Percentiles rank a stretch among this genome's conserved stretches.
phyloP scores from a whole-genome alignment of 2,329 filamentous ascomycete genomes.

The Penicillium sp. region DNA sequence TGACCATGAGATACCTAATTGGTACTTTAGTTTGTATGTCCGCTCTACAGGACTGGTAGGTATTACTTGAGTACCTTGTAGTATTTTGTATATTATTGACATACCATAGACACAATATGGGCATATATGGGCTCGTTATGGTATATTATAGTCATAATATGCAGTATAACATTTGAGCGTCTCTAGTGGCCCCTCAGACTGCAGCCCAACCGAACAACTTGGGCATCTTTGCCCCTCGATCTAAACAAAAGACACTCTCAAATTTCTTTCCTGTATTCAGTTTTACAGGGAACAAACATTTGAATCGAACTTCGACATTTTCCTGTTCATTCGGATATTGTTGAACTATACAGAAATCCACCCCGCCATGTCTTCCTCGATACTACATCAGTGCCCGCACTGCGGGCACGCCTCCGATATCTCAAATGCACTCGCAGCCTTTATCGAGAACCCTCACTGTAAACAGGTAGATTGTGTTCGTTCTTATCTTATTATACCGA shows the following conservation, averaged over 20 bases:
- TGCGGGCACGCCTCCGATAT: conserved; percentile 42
- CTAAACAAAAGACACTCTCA: not conserved
- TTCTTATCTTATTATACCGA: conserved; percentile 20
- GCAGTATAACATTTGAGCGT: not conserved
- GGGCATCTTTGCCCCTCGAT: conserved; percentile 15
- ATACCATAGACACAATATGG: not conserved
- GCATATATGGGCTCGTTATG: not conserved
- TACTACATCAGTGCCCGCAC: conserved; percentile 41
- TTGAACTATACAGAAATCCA: not conserved
- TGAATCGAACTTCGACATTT: not conserved
- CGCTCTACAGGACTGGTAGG: not conserved
- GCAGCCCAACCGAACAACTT: conserved; percentile 22
- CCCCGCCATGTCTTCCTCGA: conserved; percentile 37
- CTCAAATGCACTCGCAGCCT: conserved; percentile 36
- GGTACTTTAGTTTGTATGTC: not conserved
- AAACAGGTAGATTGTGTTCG: conserved; percentile 39
- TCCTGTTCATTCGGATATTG: not conserved
- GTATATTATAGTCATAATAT: not conserved
- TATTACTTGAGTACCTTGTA: not conserved
- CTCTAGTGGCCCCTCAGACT: conserved; percentile 1
- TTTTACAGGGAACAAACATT: not conserved
- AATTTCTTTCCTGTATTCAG: not conserved
- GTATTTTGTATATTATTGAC: not conserved
- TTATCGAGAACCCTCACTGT: conserved; percentile 42
- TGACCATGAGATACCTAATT: conserved; percentile 9